Evolutionary conservation across 192 early-diverging fungal species (phyloP), one percentile per base, ranked within the genome.

Genomic region (Phlyctochytrium arcticum): DNA sequence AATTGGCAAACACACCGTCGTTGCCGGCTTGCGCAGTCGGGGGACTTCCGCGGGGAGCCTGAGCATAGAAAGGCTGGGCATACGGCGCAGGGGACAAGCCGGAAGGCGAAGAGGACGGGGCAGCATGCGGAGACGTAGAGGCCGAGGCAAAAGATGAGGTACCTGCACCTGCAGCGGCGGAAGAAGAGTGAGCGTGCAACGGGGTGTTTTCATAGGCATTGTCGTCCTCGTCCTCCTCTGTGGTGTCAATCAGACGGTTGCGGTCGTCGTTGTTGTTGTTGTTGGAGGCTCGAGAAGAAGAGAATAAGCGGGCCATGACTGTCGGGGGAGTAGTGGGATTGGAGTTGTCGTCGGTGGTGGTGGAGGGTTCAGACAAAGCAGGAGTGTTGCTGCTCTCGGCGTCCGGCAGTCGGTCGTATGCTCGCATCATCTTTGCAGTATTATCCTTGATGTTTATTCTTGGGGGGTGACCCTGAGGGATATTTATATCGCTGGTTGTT

Each of bases 1-100:
- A 62, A 62, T 82, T 76, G 19, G 58, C 48, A 56, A 82, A 82
- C 5, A 82, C 80, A 29, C 80, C 80, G 71, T 82, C 80, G 35
- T 36, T 49, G 54, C 57, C 62, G 48, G 61, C 10, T 51, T 15
- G 50, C 4, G 55, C 35, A 36, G 31, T n/a, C 35, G 35, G 30
- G 17, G 32, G 55, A n/a, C 30, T 33, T 5, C 30, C 12, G 32
- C 31, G 30, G 42, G 42, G 15, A 44, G 42, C 42, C n/a, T n/a
- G n/a, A n/a, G n/a, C n/a, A n/a, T n/a, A n/a, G n/a, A n/a, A n/a
- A n/a, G n/a, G n/a, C n/a, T n/a, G n/a, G n/a, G n/a, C n/a, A n/a
- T n/a, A n/a, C n/a, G n/a, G n/a, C n/a, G n/a, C n/a, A n/a, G n/a
- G n/a, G n/a, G n/a, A n/a, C n/a, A n/a, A n/a, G n/a, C n/a, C n/a